These are phyloP conservation scores for Puccinia hordei DNA, from an alignment of 1,284 basidiomycete species.

Conservation along the genomic window DNA sequence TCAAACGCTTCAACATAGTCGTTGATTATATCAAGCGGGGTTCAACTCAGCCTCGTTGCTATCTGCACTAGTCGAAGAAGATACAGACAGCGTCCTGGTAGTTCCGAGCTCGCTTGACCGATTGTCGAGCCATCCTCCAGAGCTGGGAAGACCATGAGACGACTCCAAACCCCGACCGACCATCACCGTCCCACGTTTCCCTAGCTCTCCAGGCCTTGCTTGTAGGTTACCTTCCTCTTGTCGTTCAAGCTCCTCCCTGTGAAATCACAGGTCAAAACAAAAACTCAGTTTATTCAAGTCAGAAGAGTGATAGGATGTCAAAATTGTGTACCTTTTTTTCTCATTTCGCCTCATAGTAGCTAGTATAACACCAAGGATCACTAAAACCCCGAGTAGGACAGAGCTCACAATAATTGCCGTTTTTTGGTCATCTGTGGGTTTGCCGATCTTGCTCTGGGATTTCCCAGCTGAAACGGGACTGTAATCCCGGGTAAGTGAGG, in stretches of 20 bases:
- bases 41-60: neutral
- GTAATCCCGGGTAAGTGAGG: neutral
- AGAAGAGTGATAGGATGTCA: neutral
- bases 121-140: constrained; percentile 36
- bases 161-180: constrained; percentile 27
- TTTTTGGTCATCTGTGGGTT: constrained; percentile 15
- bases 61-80: neutral
- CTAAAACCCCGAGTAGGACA: neutral
- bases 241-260: neutral
- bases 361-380: neutral
- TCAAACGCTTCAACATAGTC: neutral
- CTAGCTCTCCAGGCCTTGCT: constrained; percentile 22
- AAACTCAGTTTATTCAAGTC: neutral
- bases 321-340: neutral
- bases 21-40: neutral
- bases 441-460: neutral
- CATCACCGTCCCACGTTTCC: constrained; percentile 19
- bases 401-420: neutral
- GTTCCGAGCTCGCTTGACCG: neutral
- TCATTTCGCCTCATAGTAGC: neutral
- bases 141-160: constrained; percentile 11
- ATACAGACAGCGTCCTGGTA: neutral
- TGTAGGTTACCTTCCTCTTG: neutral
- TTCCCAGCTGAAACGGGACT: neutral
- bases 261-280: neutral